Percentiles rank a stretch among this genome's conserved stretches.
These are phyloP conservation scores for Sphagnurus paluster DNA, from an alignment of 1,284 basidiomycete species.

Conservation along the genomic window DNA sequence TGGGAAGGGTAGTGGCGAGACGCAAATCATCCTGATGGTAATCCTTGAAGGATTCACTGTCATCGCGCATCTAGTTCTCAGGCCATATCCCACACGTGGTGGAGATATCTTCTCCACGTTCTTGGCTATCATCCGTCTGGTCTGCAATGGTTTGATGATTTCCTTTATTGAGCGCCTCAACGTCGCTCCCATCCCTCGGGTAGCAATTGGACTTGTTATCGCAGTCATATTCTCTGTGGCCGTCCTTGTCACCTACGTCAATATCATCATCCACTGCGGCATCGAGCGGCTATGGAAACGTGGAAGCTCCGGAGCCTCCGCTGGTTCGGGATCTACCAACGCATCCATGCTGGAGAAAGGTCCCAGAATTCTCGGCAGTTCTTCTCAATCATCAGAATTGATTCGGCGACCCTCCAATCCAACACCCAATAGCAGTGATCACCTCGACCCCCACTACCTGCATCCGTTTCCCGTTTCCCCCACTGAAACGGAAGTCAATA, in stretches of 20 bases:
- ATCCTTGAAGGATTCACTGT: conserved; percentile 68
- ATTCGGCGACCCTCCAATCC: conserved; percentile 50
- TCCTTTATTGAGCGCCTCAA: conserved; percentile 63
- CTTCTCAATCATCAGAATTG: conserved; percentile 18
- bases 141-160: conserved; percentile 64
- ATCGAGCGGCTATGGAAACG: conserved; percentile 28
- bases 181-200: conserved; percentile 72
- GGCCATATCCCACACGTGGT: conserved; percentile 56
- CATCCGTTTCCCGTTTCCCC: conserved; percentile 45
- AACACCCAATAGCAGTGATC: conserved; percentile 48
- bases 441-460: conserved; percentile 40
- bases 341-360: conserved; percentile 34
- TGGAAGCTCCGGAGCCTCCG: conserved; percentile 9
- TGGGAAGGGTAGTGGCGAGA: conserved; percentile 61
- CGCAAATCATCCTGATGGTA: conserved; percentile 73
- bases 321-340: conserved; percentile 18
- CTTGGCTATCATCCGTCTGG: conserved; percentile 60
- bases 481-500: conserved; percentile 34
- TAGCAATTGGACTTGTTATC: conserved; percentile 68
- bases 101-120: conserved; percentile 66
- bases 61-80: conserved; percentile 51
- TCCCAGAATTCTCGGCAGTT: conserved; percentile 14
- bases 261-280: conserved; percentile 44
- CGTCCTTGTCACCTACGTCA: conserved; percentile 59
- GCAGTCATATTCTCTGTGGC: conserved; percentile 61